These are phyloP conservation scores for Metschnikowia gelsemii DNA, from an alignment of 805 yeast genomes.

Conservation along the genomic window DNA sequence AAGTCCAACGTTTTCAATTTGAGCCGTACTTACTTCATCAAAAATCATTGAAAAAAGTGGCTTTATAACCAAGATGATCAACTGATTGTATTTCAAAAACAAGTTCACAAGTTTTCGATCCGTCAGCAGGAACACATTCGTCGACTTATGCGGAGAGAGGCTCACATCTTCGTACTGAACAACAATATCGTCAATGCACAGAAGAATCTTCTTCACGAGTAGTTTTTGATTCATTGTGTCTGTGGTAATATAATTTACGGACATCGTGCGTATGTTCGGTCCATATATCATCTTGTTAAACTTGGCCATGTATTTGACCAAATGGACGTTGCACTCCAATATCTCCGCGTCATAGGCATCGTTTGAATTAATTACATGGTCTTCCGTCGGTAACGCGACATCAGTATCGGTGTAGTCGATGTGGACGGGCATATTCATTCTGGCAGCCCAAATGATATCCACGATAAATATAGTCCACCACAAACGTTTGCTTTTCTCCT, in stretches of 20 bases:
- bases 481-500: slow-evolving; percentile 36
- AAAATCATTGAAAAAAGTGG: slow-evolving; percentile 37
- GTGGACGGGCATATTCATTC: slow-evolving; percentile 39
- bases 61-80: slow-evolving; percentile 31
- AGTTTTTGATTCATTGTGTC: slow-evolving; percentile 38
- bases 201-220: slow-evolving; percentile 32
- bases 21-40: slow-evolving; percentile 22
- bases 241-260: slow-evolving; percentile 41
- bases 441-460: slow-evolving; percentile 42
- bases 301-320: slow-evolving; percentile 39
- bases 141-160: slow-evolving; percentile 24
- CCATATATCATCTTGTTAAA: slow-evolving; percentile 39
- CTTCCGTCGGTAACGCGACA: slow-evolving; percentile 41
- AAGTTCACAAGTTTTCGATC: slow-evolving; percentile 35
- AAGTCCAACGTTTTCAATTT: slow-evolving; percentile 24
- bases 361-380: slow-evolving; percentile 24
- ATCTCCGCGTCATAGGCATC: slow-evolving; percentile 32
- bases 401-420: slow-evolving; percentile 45
- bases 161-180: slow-evolving; percentile 33
- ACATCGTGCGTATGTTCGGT: slow-evolving; percentile 40
- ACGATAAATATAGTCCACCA: slow-evolving; percentile 45
- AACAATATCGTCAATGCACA: slow-evolving; percentile 30
- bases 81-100: slow-evolving; percentile 36
- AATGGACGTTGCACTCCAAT: slow-evolving; percentile 39
- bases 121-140: slow-evolving; percentile 21